phyloP scores from a whole-genome alignment of 2,329 filamentous ascomycete genomes.

The Xylaria sp. region DNA sequence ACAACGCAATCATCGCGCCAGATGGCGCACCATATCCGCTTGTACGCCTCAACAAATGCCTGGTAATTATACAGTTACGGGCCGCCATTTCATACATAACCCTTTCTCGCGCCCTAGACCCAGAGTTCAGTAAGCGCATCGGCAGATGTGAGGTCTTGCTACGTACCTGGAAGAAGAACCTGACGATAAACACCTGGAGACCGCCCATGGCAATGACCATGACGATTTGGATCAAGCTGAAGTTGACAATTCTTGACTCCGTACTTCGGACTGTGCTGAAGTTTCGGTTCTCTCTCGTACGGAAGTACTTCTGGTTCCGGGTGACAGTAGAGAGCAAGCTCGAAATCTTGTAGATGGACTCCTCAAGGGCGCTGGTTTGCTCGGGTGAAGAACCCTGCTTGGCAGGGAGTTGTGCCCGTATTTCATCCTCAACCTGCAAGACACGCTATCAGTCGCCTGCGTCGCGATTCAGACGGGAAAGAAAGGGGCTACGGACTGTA shows the following conservation, averaged over 20 bases:
- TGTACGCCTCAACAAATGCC: slow-evolving; percentile 22
- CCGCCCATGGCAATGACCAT: slow-evolving; percentile 95
- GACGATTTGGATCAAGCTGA: slow-evolving; percentile 85
- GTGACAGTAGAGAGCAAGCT: slow-evolving; percentile 90
- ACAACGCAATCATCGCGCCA: slow-evolving; percentile 19
- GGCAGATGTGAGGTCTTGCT: slow-evolving; percentile 12
- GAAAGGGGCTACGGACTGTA: slow-evolving; percentile 53
- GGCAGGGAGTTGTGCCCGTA: slow-evolving; percentile 28
- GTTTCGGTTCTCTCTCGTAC: slow-evolving; percentile 96
- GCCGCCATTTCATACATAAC: slow-evolving; percentile 53
- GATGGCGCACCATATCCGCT: slow-evolving; percentile 20
- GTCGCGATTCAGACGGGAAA: not conserved
- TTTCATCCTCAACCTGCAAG: slow-evolving; percentile 29
- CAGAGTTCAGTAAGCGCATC: slow-evolving; percentile 16
- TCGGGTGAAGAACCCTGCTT: slow-evolving; percentile 59
- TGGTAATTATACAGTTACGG: slow-evolving; percentile 10
- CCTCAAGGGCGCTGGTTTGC: slow-evolving; percentile 82
- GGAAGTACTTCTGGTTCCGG: slow-evolving; percentile 98
- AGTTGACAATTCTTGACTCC: slow-evolving; percentile 93
- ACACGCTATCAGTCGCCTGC: slow-evolving; percentile 12
- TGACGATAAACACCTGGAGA: slow-evolving; percentile 92
- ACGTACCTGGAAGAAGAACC: slow-evolving; percentile 93
- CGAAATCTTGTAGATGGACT: slow-evolving; percentile 92
- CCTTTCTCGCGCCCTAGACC: slow-evolving; percentile 58
- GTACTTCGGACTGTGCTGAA: slow-evolving; percentile 97